Evolutionary conservation across 768 basidiomycete species (phyloP), one percentile per base, ranked within the genome.

Genomic region (Boletus edulis): DNA sequence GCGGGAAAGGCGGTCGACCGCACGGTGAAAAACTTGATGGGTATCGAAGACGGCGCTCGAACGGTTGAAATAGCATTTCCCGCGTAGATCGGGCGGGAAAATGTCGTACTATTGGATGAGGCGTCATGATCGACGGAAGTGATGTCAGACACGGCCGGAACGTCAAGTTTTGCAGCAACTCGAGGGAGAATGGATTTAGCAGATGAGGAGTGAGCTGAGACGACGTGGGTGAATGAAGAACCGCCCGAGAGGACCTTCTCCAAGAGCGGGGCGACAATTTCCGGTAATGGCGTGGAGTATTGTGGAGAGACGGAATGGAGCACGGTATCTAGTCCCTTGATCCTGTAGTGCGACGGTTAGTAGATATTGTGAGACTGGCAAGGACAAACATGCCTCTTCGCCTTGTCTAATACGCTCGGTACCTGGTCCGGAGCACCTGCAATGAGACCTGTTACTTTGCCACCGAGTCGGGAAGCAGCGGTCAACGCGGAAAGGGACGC

Each of bases 61-160:
- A 99, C 87, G 41, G 94, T 96, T 24, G 94, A 82, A 52, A 98
- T 93, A 43, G 97, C 97, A 67, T 98, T 98, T 46, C 97, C 97
- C 22, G 97, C 97, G 64, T 99, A 98, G 64, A 98, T 97, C 27
- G 93, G 94, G 24, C 96, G 89, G 5, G 89, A 86, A 70, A 95
- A 98, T 1, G 85, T 91, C 38, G 92, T 93, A 62, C 78, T 81
- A 60, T 88, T 86, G 34, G 84, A 83, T 4, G 85, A 71, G 29
- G 72, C 52, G 64, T 92, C 87, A 68, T 92, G 85, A 39, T 85
- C 79, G 59, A 98, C 76, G 14, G 87, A 88, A 34, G 86, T 90
- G 62, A 98, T 83, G 72, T 98, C 95, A 34, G 94, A 94, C 56
- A 97, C 81, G 57, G 93, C 92, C 8, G 94, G 92, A 20, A 87